Conservation (phyloP, 805 yeast species). For the Wickerhamiella sorbophila region DNA sequence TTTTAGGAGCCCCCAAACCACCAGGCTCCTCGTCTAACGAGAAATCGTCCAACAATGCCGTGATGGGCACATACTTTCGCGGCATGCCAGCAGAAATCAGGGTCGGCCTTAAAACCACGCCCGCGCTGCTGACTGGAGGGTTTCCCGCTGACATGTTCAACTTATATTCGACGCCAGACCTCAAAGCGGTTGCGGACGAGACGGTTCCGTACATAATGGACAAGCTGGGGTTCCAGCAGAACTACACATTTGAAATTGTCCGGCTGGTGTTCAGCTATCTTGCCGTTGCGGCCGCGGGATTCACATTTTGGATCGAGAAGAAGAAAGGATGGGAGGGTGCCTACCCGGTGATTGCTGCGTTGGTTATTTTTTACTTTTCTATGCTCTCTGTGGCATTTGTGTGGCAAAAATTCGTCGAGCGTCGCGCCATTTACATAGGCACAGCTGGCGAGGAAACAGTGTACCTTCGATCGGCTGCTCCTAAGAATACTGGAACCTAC, state of each 20-base stretch:
- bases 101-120: background rate
- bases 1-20: background rate
- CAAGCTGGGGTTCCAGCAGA: constrained; percentile 13
- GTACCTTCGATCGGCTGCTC: constrained; percentile 10
- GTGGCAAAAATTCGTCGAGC: constrained; percentile 11
- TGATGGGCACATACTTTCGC: background rate
- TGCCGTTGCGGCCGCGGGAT: constrained; percentile 11
- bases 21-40: background rate
- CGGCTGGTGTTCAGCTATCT: constrained; percentile 13
- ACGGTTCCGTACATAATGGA: constrained; percentile 12
- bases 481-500: constrained; percentile 5
- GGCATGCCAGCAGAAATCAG: background rate
- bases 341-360: constrained; percentile 5
- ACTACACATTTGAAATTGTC: constrained; percentile 11
- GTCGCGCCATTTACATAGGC: constrained; percentile 13
- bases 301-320: constrained; percentile 13
- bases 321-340: constrained; percentile 10
- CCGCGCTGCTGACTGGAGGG: background rate
- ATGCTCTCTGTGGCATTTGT: constrained; percentile 8
- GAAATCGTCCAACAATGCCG: background rate
- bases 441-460: constrained; percentile 6
- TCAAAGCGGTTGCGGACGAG: constrained; percentile 12
- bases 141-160: background rate
- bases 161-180: constrained; percentile 2
- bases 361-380: constrained; percentile 11